phyloP scores from a whole-genome alignment of 2,329 filamentous ascomycete genomes.

The Raffaelea arxii region DNA sequence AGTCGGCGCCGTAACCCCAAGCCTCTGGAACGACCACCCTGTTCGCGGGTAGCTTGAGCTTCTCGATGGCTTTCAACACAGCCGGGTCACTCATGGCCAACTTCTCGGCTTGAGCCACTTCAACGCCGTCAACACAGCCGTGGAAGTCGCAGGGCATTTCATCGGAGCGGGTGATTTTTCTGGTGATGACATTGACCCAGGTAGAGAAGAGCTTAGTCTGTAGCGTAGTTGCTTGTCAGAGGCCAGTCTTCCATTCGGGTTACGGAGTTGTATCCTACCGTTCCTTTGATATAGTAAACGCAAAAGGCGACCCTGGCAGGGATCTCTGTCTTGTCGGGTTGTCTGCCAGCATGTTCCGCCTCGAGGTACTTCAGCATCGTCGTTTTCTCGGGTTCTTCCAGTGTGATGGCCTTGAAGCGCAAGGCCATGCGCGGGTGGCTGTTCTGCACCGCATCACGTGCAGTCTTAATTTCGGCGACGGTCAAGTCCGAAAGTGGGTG shows the following conservation, averaged over 20 bases:
- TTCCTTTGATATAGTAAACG: not conserved
- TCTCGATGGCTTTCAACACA: constrained; percentile 50
- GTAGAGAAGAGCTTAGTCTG: too few relatives aligned
- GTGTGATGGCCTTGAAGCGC: constrained; percentile 39
- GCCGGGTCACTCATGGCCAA: constrained; percentile 41
- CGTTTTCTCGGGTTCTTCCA: constrained; percentile 39
- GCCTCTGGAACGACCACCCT: constrained; percentile 50
- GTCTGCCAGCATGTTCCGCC: constrained; percentile 24
- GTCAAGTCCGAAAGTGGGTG: constrained; percentile 1
- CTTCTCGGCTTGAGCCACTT: constrained; percentile 49
- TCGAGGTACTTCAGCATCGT: constrained; percentile 35
- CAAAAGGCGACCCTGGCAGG: constrained; percentile 22
- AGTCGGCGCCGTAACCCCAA: constrained; percentile 52
- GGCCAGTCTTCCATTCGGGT: too few relatives aligned
- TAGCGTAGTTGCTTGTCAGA: too few relatives aligned
- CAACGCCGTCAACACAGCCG: constrained; percentile 47
- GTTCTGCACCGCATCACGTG: not conserved
- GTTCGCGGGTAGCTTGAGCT: constrained; percentile 50
- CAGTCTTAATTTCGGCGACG: not conserved
- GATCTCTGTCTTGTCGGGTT: too few relatives aligned
- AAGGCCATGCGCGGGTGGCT: constrained; percentile 18
- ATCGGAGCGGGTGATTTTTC: constrained; percentile 9
- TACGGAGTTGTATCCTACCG: not conserved
- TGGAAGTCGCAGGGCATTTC: constrained; percentile 33
- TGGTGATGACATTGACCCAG: too few relatives aligned